Conservation (phyloP, 345 rosid species). For the Salix viminalis region DNA sequence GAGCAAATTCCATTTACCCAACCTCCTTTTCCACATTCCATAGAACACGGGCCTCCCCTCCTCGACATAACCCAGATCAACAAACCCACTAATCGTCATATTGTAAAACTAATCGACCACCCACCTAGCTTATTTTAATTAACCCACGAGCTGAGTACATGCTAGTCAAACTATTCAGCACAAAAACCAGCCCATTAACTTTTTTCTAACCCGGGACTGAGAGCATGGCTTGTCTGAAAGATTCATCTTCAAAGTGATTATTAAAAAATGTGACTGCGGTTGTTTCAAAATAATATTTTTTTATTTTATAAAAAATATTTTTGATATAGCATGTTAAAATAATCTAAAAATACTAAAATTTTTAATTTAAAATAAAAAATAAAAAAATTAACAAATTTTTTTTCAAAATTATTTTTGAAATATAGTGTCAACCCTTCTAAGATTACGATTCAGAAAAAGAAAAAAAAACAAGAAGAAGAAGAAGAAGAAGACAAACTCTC, state of each 20-base stretch:
- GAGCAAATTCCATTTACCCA: constrained; percentile 21
- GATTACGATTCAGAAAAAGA: background rate
- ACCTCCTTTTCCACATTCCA: constrained; percentile 13
- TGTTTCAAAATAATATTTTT: too few species aligned
- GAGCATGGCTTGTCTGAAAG: background rate
- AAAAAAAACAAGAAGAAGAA: too few species aligned
- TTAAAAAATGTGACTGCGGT: too few species aligned
- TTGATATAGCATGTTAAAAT: too few species aligned
- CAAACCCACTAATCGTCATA: constrained; percentile 4
- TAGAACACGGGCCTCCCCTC: constrained; percentile 4
- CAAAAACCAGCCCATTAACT: constrained; percentile 14
- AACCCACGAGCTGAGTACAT: constrained; percentile 5
- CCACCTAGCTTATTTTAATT: background rate
- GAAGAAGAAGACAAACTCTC: background rate
- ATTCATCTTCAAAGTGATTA: too few species aligned
- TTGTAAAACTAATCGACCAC: too few species aligned
- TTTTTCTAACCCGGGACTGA: constrained; percentile 7
- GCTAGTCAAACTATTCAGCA: constrained; percentile 16
- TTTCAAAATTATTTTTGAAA: too few species aligned
- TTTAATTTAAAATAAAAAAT: too few species aligned
- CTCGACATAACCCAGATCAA: constrained; percentile 9
- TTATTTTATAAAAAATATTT: too few species aligned
- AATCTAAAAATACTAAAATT: too few species aligned
- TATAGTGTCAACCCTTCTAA: fast-evolving
- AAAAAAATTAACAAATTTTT: too few species aligned